Conservation (phyloP, 139 green algal species). For the Tetratostichococcus sp. region DNA sequence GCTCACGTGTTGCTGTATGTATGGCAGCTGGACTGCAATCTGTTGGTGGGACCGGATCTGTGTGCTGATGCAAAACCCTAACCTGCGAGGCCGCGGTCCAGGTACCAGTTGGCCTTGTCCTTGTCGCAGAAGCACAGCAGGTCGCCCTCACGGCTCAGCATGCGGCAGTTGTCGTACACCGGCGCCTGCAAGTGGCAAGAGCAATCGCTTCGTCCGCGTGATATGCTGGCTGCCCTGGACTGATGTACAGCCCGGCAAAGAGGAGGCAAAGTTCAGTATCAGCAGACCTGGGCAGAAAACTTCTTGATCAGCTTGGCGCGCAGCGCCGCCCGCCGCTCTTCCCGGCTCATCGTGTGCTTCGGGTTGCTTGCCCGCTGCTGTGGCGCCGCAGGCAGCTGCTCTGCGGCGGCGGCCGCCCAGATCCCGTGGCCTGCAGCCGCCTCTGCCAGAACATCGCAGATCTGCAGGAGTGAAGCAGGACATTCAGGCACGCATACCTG, state of each 20-base stretch:
- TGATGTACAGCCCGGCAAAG: background rate
- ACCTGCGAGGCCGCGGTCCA: conserved; percentile 45
- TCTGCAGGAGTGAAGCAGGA: background rate
- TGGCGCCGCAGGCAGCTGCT: background rate
- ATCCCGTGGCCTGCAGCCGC: background rate
- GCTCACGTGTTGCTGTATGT: background rate
- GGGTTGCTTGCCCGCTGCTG: background rate
- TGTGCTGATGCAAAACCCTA: background rate
- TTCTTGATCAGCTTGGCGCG: background rate
- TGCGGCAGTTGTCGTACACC: conserved; percentile 80
- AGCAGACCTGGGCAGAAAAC: background rate
- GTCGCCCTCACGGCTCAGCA: conserved; percentile 59
- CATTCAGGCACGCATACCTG: background rate
- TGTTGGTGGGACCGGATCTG: too few species aligned
- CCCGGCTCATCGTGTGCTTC: background rate
- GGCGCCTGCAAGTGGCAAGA: conserved; percentile 16
- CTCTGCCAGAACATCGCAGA: background rate
- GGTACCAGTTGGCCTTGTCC: conserved; percentile 58
- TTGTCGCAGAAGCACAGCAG: conserved; percentile 67
- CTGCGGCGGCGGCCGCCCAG: background rate
- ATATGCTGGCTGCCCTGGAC: background rate
- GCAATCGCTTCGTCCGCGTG: too few species aligned
- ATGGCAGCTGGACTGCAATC: too few species aligned
- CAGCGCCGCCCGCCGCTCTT: background rate
- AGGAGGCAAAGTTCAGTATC: background rate